phyloP scores from a whole-genome alignment of 495 filamentous ascomycete species.

The Penicillium cinerascens region DNA sequence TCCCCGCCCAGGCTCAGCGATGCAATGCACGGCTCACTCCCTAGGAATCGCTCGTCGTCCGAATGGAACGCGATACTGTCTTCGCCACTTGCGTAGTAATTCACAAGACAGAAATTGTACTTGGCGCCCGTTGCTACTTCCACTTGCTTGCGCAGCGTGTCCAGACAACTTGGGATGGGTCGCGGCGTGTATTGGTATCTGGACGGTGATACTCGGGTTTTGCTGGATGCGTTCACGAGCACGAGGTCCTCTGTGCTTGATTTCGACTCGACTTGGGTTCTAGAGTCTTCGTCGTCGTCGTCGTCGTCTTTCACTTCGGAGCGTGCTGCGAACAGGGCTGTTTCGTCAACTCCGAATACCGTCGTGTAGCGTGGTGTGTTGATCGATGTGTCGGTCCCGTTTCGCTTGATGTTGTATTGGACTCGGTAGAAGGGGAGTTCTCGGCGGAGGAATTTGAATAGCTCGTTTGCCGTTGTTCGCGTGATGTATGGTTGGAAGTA shows the following conservation, averaged over 20 bases:
- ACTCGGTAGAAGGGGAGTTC: conserved; percentile 71
- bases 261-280: background rate
- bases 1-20: conserved; percentile 63
- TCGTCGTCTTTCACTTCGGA: background rate
- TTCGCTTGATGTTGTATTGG: conserved; percentile 62
- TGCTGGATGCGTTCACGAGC: conserved; percentile 30
- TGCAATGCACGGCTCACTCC: conserved; percentile 62
- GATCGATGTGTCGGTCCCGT: conserved; percentile 52
- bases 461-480: conserved; percentile 42
- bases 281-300: background rate
- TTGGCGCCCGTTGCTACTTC: conserved; percentile 51
- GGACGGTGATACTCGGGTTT: conserved; percentile 34
- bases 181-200: conserved; percentile 58
- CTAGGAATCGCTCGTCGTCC: conserved; percentile 73
- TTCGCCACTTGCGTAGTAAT: conserved; percentile 67
- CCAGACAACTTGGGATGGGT: conserved; percentile 64
- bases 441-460: conserved; percentile 62
- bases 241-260: conserved; percentile 17
- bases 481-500: conserved; percentile 66
- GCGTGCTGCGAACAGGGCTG: conserved; percentile 33
- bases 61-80: conserved; percentile 74
- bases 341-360: conserved; percentile 68
- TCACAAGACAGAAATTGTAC: conserved; percentile 74
- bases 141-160: conserved; percentile 50
- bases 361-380: conserved; percentile 69